A percentile compares a stretch with the other conserved stretches of the same genome.
Conservation (phyloP, 371 early-diverging fungal genomes). For the Agmasoma carcini region DNA sequence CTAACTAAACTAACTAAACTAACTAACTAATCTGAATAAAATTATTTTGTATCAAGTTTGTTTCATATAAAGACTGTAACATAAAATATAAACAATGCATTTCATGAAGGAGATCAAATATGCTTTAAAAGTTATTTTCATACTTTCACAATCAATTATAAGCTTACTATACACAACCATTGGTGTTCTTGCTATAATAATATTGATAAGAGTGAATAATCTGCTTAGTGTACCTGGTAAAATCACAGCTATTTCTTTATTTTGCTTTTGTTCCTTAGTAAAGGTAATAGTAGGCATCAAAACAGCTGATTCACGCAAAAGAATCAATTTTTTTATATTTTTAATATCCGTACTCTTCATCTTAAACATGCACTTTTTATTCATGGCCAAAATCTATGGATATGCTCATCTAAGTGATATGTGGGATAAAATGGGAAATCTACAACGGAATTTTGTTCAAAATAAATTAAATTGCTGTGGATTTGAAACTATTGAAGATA, state of each 20-base stretch:
- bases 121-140: too few relatives aligned
- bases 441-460: constrained; percentile 27
- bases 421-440: constrained; percentile 15
- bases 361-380: constrained; percentile 26
- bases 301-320: constrained; percentile 1
- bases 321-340: constrained; percentile 10
- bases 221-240: background rate
- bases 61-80: too few relatives aligned
- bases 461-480: constrained; percentile 40
- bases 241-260: background rate
- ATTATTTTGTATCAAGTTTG: too few relatives aligned
- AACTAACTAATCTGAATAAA: too few relatives aligned
- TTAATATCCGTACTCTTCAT: constrained; percentile 3
- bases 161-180: too few relatives aligned
- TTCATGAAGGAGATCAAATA: too few relatives aligned
- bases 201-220: too few relatives aligned
- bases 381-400: constrained; percentile 1
- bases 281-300: constrained; percentile 5
- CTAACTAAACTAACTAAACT: too few relatives aligned
- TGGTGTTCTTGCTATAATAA: too few relatives aligned
- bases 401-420: constrained; percentile 8
- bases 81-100: too few relatives aligned
- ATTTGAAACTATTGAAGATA: constrained; percentile 14
- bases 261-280: background rate
- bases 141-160: too few relatives aligned